A percentile compares a stretch with the other conserved stretches of the same genome.
Conservation (phyloP, 2,329 filamentous ascomycete species). For the Aschersonia sp. region DNA sequence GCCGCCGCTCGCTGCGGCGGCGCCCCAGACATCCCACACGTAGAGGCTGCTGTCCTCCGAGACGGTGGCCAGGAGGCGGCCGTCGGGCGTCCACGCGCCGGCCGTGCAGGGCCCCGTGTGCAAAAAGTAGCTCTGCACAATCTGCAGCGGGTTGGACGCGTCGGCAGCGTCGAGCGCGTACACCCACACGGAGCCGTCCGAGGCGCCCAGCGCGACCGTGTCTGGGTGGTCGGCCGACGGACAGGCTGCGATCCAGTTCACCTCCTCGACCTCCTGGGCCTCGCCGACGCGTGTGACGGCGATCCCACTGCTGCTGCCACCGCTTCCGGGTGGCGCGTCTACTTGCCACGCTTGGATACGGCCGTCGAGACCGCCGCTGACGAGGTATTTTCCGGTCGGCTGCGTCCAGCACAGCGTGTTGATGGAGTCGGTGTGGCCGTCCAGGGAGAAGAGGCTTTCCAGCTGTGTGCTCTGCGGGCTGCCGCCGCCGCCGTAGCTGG, state of each 20-base stretch:
- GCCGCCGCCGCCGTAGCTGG: conserved; percentile 46
- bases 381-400: conserved; percentile 67
- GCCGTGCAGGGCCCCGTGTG: conserved; percentile 80
- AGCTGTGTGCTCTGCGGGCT: conserved; percentile 34
- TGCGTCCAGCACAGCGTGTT: conserved; percentile 76
- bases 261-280: conserved; percentile 80
- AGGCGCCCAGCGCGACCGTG: conserved; percentile 73
- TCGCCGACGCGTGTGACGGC: conserved; percentile 54
- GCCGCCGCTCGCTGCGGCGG: conserved; percentile 38
- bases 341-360: conserved; percentile 57
- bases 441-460: conserved; percentile 54
- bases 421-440: conserved; percentile 87
- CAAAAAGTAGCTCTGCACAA: conserved; percentile 83
- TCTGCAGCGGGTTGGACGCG: conserved; percentile 47
- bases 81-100: conserved; percentile 81
- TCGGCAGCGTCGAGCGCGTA: conserved; percentile 68
- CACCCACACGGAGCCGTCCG: conserved; percentile 89
- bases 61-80: conserved; percentile 73
- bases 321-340: conserved; percentile 14
- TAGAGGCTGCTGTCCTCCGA: conserved; percentile 79
- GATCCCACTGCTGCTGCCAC: conserved; percentile 27
- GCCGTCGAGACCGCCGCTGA: conserved; percentile 83
- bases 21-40: conserved; percentile 84
- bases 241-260: conserved; percentile 78
- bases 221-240: conserved; percentile 60